Conservation (phyloP, 164 flowering plant species). For the Piper betle region DNA sequence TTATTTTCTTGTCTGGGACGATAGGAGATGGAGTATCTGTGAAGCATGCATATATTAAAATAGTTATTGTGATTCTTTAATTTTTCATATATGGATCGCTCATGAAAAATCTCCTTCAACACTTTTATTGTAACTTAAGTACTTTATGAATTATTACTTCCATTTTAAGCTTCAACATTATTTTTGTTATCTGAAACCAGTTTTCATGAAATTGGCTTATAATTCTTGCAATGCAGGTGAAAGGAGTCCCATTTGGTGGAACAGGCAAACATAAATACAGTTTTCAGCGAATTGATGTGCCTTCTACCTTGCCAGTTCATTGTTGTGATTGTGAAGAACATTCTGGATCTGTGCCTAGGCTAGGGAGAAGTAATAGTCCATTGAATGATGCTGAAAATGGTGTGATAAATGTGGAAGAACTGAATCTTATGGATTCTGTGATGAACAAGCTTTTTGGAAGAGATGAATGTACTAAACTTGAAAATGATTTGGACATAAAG, state of each 20-base stretch:
- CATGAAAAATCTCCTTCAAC: neutral
- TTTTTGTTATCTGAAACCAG: neutral
- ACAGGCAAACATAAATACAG: conserved; percentile 94
- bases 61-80: neutral
- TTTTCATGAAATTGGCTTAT: no score
- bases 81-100: no score
- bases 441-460: conserved; percentile 53
- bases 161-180: neutral
- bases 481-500: neutral
- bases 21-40: neutral
- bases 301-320: conserved; percentile 45
- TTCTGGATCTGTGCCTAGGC: conserved; percentile 13
- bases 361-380: conserved; percentile 10
- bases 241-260: conserved; percentile 53
- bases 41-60: neutral
- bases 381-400: conserved; percentile 14
- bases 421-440: conserved; percentile 56
- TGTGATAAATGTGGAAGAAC: conserved; percentile 37
- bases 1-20: neutral
- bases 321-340: conserved; percentile 95
- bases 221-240: conserved; percentile 34
- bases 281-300: conserved; percentile 61
- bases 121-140: neutral
- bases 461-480: conserved; percentile 9
- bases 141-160: neutral